These are phyloP conservation scores for Fraxinus paxiana DNA, from an alignment of 305 asterid species.

Conservation along the genomic window DNA sequence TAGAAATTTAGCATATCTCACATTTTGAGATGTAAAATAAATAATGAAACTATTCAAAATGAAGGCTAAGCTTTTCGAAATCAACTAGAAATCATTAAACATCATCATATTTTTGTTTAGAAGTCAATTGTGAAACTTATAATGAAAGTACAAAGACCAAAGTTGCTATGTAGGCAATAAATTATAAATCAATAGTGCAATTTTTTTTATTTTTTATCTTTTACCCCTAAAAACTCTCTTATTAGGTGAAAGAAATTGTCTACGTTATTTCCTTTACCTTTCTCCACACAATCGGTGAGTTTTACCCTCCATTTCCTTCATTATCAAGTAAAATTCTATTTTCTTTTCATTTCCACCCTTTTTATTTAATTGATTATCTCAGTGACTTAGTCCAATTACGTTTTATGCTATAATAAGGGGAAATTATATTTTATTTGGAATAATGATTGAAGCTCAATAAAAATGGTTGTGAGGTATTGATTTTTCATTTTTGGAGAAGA, in stretches of 20 bases:
- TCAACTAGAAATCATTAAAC: too few species aligned
- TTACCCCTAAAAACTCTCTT: background rate
- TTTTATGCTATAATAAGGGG: background rate
- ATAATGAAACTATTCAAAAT: too few species aligned
- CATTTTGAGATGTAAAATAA: too few species aligned
- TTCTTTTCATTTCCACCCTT: background rate
- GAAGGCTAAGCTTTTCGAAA: too few species aligned
- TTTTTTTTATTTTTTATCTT: too few species aligned
- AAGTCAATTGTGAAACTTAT: too few species aligned
- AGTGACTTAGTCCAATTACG: too few species aligned
- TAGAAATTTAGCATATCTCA: too few species aligned
- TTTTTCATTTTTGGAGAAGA: background rate
- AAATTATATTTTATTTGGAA: background rate
- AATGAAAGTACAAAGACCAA: too few species aligned
- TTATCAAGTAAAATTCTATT: background rate
- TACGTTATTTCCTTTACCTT: background rate
- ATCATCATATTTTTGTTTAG: too few species aligned
- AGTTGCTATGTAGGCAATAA: background rate
- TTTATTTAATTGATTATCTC: background rate
- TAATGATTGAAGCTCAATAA: background rate
- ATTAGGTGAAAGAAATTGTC: background rate
- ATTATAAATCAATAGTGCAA: background rate
- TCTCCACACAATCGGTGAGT: background rate
- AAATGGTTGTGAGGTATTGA: background rate
- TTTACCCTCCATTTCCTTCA: background rate